Base-by-base conservation (phyloP, 169 alveolate genomes). In the Eimeria praecox region DNA sequence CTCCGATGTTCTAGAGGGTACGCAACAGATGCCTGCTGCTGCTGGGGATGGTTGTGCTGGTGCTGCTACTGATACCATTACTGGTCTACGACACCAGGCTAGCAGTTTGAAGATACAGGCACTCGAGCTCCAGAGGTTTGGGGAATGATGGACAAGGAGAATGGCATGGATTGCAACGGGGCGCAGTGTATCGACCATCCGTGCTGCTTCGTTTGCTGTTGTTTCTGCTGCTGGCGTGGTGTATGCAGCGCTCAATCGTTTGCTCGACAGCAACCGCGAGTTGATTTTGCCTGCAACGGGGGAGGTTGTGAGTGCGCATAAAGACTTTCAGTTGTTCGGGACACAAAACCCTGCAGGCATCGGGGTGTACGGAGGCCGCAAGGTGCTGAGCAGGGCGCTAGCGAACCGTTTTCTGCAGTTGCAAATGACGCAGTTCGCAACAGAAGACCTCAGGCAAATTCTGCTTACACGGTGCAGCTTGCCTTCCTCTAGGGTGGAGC, bases 261-360 rank as follows among this genome's bases (percentile, higher is more conserved):
- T 99, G 64, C 97, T 99, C 77, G 99, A 99, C 97, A 99, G 99
- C 97, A 99, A 99, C 97, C 97, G 99, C 69, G 99, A 99, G 96
- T 95, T 99, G 56, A 98, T 98, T 96, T 97, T 99, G 56, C 99
- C 99, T 6, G 99, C 99, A 97, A 99, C 99, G 14, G 98, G 99
- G 92, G 98, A 98, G 46, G 98, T 98, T 14, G 98, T 99, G 40
- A 99, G 98, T 96, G 99, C 99, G 1, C 99, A 99, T 95, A 98
- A 97, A 66, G 99, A 99, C 95, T 99, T 99, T 92, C 98, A 99
- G 99, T 97, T 99, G 52, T 99, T 99, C 95, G 99, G 99, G 10
- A 99, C 99, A 0, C 99, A 99, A 97, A 99, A 99, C 95, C 99
- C 99, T 22, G 99, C 99, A 12, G 98, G 98, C n/a, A 24, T 80